Evolutionary conservation across 805 yeast species (phyloP).

Genomic region (Ogataea pignaliae): DNA sequence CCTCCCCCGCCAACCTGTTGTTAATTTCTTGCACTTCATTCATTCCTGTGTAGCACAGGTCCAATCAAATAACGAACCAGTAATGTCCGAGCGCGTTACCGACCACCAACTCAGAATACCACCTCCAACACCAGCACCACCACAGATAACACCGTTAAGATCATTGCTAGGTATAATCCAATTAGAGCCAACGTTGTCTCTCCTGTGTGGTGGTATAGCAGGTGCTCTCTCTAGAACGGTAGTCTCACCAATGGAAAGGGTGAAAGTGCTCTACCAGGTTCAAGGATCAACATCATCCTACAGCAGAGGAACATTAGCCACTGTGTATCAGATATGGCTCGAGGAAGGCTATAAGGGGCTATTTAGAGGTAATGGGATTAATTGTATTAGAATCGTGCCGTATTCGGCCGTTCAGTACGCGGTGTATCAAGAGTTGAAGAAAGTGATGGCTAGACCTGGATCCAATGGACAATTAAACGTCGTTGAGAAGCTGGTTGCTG

Average conservation of each 20-base stretch:
- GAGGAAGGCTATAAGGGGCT: conserved; percentile 93
- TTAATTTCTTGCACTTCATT: no score
- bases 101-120: no score
- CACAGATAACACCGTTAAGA: no score
- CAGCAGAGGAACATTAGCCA: conserved; percentile 69
- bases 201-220: conserved; percentile 70
- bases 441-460: conserved; percentile 26
- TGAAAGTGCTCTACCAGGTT: conserved; percentile 85
- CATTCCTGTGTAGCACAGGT: no score
- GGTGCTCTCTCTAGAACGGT: conserved; percentile 85
- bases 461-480: conserved; percentile 39
- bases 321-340: conserved; percentile 71
- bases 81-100: no score
- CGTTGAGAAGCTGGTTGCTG: conserved; percentile 63
- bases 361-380: conserved; percentile 86
- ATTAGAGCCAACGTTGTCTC: conserved; percentile 55
- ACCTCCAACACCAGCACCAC: no score
- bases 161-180: conserved; percentile 19
- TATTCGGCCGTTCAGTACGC: conserved; percentile 93
- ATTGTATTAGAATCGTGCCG: conserved; percentile 87
- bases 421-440: conserved; percentile 66
- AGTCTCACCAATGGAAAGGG: conserved; percentile 93
- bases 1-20: no score
- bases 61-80: no score
- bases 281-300: conserved; percentile 48